These are phyloP conservation scores for Ceratocystis papillata DNA, from an alignment of 2,329 filamentous ascomycete genomes.

Conservation along the genomic window DNA sequence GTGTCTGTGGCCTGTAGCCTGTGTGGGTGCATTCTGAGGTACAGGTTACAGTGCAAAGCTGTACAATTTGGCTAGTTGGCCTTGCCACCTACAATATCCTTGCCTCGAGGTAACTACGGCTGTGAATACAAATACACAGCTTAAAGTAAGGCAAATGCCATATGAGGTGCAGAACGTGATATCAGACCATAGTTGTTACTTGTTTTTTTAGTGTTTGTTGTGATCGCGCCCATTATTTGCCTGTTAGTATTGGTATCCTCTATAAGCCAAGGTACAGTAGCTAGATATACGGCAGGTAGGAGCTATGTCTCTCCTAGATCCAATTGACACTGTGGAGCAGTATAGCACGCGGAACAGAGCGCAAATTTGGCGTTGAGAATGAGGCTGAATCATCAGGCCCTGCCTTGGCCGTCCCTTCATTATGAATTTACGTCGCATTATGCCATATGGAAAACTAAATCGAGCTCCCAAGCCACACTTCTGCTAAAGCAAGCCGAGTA, in stretches of 20 bases:
- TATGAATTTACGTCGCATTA: not conserved
- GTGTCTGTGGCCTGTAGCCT: too few species aligned
- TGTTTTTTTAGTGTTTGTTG: not conserved
- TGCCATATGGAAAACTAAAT: too few species aligned
- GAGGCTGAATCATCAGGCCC: not conserved
- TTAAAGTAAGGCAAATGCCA: not conserved
- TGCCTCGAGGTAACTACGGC: not conserved
- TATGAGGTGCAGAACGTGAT: not conserved
- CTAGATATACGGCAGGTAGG: too few species aligned
- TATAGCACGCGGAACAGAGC: not conserved
- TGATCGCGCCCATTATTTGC: not conserved
- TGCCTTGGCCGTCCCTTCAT: not conserved
- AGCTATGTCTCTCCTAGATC: too few species aligned
- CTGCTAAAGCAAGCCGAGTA: too few species aligned
- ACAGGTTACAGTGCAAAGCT: not conserved
- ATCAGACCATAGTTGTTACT: not conserved
- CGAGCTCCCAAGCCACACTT: too few species aligned
- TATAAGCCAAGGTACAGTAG: too few species aligned
- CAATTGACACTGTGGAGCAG: too few species aligned
- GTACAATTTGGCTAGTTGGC: not conserved
- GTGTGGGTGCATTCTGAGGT: not conserved
- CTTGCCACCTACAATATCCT: too few species aligned
- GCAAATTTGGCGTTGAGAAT: not conserved
- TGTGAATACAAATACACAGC: not conserved
- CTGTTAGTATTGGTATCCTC: too few species aligned